phyloP scores from a whole-genome alignment of 2,329 filamentous ascomycete species.

The Akanthomyces dipterigenus region DNA sequence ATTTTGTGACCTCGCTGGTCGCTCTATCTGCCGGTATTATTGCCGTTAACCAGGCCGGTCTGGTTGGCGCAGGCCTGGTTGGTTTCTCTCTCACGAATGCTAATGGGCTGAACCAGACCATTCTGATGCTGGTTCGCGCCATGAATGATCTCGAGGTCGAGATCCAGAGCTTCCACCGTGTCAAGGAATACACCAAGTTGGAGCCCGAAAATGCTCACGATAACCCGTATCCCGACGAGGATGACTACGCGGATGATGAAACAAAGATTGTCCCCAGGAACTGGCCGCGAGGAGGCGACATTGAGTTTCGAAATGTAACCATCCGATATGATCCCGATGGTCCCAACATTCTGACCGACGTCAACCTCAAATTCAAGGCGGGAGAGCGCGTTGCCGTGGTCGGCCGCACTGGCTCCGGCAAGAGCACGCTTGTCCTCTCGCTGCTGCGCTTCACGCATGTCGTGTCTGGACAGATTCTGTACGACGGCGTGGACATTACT shows the following conservation, averaged over 20 bases:
- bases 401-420: slow-evolving; percentile 75
- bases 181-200: slow-evolving; percentile 41
- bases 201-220: slow-evolving; percentile 39
- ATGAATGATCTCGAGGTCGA: slow-evolving; percentile 49
- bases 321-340: slow-evolving; percentile 41
- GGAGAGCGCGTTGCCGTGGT: slow-evolving; percentile 74
- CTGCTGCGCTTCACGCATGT: slow-evolving; percentile 48
- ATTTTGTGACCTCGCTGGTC: slow-evolving; percentile 47
- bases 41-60: slow-evolving; percentile 40
- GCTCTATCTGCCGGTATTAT: slow-evolving; percentile 45
- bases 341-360: slow-evolving; percentile 41
- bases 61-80: slow-evolving; percentile 44
- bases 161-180: slow-evolving; percentile 45
- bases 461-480: slow-evolving; percentile 44
- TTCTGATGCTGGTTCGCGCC: slow-evolving; percentile 43
- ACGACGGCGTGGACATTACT: slow-evolving; percentile 51
- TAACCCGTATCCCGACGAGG: slow-evolving; percentile 30
- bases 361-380: slow-evolving; percentile 48
- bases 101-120: slow-evolving; percentile 45
- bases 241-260: slow-evolving; percentile 34
- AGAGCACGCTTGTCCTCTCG: slow-evolving; percentile 61
- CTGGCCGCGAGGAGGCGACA: slow-evolving; percentile 41
- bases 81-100: slow-evolving; percentile 52
- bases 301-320: slow-evolving; percentile 45
- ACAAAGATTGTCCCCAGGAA: slow-evolving; percentile 31